Conservation (phyloP, 441 rosid genomes). For the Gossypium davidsonii region DNA sequence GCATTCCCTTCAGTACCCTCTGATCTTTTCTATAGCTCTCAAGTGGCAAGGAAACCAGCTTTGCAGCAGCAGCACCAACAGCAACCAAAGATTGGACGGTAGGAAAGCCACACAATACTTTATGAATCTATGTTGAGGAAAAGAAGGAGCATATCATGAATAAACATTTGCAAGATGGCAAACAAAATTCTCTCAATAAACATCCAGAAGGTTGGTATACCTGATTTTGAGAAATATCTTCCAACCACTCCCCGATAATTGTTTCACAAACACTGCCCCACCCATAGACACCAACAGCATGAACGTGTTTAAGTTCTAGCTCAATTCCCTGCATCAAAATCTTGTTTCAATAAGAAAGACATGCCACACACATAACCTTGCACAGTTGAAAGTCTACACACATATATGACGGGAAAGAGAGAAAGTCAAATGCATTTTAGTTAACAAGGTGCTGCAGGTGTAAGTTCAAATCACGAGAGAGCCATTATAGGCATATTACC, state of each 20-base stretch:
- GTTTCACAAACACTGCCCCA: constrained; percentile 89
- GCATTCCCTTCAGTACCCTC: constrained; percentile 81
- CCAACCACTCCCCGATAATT: constrained; percentile 93
- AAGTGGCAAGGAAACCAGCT: constrained; percentile 83
- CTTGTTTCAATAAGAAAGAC: constrained; percentile 14
- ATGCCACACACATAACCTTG: neutral
- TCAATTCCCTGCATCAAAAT: constrained; percentile 76
- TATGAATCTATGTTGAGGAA: constrained; percentile 50
- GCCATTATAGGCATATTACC: neutral
- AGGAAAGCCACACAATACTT: constrained; percentile 73
- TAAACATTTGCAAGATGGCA: constrained; percentile 11
- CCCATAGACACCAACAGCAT: constrained; percentile 84
- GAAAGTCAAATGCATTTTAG: neutral
- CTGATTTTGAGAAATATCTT: constrained; percentile 97
- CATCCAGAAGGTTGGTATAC: constrained; percentile 27
- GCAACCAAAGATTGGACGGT: constrained; percentile 74
- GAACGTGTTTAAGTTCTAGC: constrained; percentile 89
- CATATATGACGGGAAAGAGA: neutral
- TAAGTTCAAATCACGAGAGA: neutral
- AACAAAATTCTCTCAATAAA: constrained; percentile 8
- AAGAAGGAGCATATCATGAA: constrained; percentile 16
- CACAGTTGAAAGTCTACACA: neutral
- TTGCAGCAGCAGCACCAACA: constrained; percentile 76
- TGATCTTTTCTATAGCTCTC: constrained; percentile 87
- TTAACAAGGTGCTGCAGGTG: neutral